These are phyloP conservation scores for Hapsidospora chrysogenum DNA, from an alignment of 495 filamentous ascomycete species.

Conservation along the genomic window DNA sequence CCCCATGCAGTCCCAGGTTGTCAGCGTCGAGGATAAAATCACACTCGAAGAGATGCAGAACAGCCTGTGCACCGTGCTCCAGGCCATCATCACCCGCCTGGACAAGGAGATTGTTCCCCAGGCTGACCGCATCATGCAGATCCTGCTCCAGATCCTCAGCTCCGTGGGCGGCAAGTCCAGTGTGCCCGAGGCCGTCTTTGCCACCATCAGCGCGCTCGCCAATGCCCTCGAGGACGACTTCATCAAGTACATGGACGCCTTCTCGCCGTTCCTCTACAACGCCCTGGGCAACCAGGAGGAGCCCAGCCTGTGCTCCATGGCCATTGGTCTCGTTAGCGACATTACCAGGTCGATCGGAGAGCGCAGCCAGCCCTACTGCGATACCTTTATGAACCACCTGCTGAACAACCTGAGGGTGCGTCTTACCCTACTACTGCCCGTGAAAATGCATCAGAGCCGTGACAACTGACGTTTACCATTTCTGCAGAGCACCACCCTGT, in stretches of 20 bases:
- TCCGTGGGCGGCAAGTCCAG: slow-evolving; percentile 75
- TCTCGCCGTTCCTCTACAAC: slow-evolving; percentile 77
- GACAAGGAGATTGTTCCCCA: slow-evolving; percentile 84
- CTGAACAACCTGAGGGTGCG: slow-evolving; percentile 75
- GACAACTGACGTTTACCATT: slow-evolving; percentile 14
- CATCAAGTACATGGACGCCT: slow-evolving; percentile 89
- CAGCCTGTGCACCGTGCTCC: slow-evolving; percentile 74
- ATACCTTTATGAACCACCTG: slow-evolving; percentile 92
- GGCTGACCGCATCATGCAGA: slow-evolving; percentile 83
- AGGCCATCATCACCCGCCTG: slow-evolving; percentile 81
- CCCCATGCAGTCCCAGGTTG: slow-evolving; percentile 81
- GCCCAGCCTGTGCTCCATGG: slow-evolving; percentile 84
- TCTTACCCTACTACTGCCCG: slow-evolving; percentile 6
- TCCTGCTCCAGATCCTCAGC: slow-evolving; percentile 61
- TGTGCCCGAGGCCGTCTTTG: slow-evolving; percentile 86
- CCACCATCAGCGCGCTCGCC: slow-evolving; percentile 70
- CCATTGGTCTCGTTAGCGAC: slow-evolving; percentile 91
- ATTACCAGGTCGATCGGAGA: slow-evolving; percentile 82
- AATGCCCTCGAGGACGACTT: slow-evolving; percentile 85
- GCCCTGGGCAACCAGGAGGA: slow-evolving; percentile 92
- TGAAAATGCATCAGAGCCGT: not conserved
- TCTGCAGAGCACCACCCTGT: slow-evolving; percentile 45
- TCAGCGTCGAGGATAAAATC: slow-evolving; percentile 88
- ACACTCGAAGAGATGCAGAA: slow-evolving; percentile 96
- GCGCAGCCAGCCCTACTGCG: slow-evolving; percentile 83